These are phyloP conservation scores for Boletus rubescentipes DNA, from an alignment of 768 basidiomycete genomes.

Conservation along the genomic window DNA sequence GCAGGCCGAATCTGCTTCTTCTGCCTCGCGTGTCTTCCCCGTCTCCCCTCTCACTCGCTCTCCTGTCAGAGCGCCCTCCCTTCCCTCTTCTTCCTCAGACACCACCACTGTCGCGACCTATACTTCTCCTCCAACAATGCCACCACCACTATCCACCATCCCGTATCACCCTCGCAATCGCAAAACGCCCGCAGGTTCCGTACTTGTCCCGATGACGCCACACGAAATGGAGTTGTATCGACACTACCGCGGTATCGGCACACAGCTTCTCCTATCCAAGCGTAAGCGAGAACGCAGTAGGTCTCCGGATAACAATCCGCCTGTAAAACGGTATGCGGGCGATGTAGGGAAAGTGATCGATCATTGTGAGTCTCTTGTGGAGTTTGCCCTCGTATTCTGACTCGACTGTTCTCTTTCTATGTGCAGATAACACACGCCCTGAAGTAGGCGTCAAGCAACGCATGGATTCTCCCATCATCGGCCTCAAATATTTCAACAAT, in stretches of 20 bases:
- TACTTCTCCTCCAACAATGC: conserved; percentile 35
- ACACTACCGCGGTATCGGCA: conserved; percentile 56
- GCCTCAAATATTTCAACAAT: conserved; percentile 97
- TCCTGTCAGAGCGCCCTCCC: conserved; percentile 28
- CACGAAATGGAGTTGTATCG: conserved; percentile 62
- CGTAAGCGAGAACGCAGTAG: conserved; percentile 48
- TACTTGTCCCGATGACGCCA: conserved; percentile 63
- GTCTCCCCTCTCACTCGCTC: conserved; percentile 31
- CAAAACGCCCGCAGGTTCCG: conserved; percentile 56
- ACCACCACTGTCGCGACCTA: conserved; percentile 25
- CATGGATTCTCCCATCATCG: conserved; percentile 89
- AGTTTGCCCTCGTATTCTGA: conserved; percentile 2
- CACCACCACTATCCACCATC: conserved; percentile 33
- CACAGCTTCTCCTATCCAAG: conserved; percentile 48
- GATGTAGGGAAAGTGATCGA: conserved; percentile 73
- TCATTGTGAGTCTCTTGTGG: conserved; percentile 60
- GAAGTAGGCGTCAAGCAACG: conserved; percentile 88
- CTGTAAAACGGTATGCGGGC: conserved; percentile 55
- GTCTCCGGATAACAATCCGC: conserved; percentile 40
- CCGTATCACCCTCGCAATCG: conserved; percentile 68
- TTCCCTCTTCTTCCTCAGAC: conserved; percentile 38
- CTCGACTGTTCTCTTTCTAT: background rate
- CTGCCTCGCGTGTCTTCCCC: conserved; percentile 25
- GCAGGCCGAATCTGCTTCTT: conserved; percentile 23
- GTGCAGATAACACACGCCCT: conserved; percentile 85